Evolutionary conservation across 306 rosid genomes (phyloP), one percentile per base, ranked within the genome.

Genomic region (Senna tora): DNA sequence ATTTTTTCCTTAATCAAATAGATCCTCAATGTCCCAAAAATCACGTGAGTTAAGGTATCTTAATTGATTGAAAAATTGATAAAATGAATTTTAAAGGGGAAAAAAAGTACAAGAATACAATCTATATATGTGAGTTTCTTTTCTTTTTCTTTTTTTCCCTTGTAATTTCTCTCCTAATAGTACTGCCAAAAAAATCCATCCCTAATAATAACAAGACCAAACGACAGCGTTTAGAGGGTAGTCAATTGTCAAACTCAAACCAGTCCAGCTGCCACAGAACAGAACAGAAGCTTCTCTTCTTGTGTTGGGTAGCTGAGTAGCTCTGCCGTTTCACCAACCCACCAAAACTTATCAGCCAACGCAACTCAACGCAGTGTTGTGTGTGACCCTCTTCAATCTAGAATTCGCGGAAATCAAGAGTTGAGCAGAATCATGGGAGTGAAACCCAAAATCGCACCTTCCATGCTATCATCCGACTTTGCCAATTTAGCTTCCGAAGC

Each of bases 401-500:
- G 32, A 19, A 19, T 13, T 32, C 49, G 34, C 11, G 34, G 59
- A 39, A 34, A 51, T 19, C 60, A 12, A 10, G 42, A 45, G 20
- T 56, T 14, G 16, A 28, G 8, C 5, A 2, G 16, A 59, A 61
- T 57, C 33, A 83, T 83, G 84, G 87, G 72, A 72, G 77, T 83
- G 5, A 58, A 75, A 22, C 89, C 99, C 34, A 94, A 91, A 82
- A 94, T 94, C 25, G 99, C 99, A 46, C 97, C 99, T 60, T 94
- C 99, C 14, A 95, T 95, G 99, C 82, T 95, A 7, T 95, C 99
- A 14, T 91, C 97, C 4, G 99, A 95, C 80, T 95, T 95, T 28
- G 89, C 97, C 30, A 91, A 95, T 85, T 79, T 95, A 84, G 97
- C 99, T 52, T 88, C 97, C 15, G 97, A 91, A 80, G 96, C 99